phyloP scores from a whole-genome alignment of 2,329 filamentous ascomycete genomes.

The Fusarium globosum region DNA sequence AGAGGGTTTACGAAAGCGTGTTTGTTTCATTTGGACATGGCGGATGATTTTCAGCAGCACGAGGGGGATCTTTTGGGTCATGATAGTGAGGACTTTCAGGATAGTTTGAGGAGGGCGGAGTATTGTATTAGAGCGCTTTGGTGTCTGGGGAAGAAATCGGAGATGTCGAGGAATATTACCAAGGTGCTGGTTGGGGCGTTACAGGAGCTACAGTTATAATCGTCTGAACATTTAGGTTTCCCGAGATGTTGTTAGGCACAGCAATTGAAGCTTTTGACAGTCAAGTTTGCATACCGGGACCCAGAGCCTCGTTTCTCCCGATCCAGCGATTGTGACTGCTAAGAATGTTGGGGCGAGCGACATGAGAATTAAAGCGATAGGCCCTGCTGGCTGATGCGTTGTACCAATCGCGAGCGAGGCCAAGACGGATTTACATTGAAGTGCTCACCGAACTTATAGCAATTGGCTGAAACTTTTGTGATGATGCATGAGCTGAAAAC shows the following conservation, averaged over 20 bases:
- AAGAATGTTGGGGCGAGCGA: too few species aligned
- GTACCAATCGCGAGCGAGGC: not conserved
- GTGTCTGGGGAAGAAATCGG: not conserved
- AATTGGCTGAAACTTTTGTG: not conserved
- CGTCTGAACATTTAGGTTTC: accelerated
- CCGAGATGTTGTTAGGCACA: accelerated
- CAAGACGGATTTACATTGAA: not conserved
- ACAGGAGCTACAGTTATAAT: not conserved
- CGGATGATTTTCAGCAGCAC: not conserved
- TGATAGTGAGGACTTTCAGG: not conserved
- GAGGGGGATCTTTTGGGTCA: not conserved
- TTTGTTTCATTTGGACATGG: not conserved
- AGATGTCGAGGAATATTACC: not conserved
- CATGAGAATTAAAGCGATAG: not conserved
- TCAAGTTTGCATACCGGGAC: accelerated
- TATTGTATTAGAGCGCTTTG: not conserved
- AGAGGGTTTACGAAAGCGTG: not conserved
- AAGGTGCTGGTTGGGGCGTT: not conserved
- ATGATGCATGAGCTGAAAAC: not conserved
- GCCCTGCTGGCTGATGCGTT: not conserved
- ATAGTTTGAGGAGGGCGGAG: not conserved
- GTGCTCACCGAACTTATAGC: too few species aligned
- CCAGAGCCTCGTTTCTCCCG: too few species aligned
- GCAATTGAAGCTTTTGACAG: too few species aligned
- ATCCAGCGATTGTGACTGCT: too few species aligned